Evolutionary conservation across 2,329 filamentous ascomycete genomes (phyloP).

Genomic region (Cytospora piceae): DNA sequence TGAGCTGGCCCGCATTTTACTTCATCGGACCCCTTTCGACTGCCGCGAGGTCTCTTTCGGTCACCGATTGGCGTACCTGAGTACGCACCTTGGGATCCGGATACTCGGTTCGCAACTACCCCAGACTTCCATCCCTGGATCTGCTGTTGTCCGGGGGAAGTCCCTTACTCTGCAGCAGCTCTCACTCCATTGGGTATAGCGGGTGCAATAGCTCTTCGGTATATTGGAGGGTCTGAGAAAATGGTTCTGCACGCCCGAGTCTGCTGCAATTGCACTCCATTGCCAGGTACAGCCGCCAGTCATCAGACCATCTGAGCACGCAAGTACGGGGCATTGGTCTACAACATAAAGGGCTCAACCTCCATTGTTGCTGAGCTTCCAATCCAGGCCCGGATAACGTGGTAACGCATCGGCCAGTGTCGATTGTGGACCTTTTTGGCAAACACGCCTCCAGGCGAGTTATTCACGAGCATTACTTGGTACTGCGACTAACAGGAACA

Average conservation of each 20-base stretch:
- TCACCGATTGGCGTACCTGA: conserved; percentile 2
- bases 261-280: background rate
- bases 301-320: background rate
- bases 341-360: too few species aligned
- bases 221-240: background rate
- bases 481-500: too few species aligned
- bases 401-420: too few species aligned
- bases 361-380: too few species aligned
- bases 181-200: background rate
- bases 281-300: background rate
- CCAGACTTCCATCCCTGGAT: background rate
- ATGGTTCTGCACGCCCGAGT: background rate
- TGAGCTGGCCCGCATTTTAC: background rate
- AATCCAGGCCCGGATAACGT: too few species aligned
- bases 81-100: background rate
- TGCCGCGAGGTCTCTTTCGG: conserved; percentile 2
- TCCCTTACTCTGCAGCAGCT: background rate
- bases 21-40: background rate
- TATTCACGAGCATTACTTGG: too few species aligned
- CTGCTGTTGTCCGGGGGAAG: background rate
- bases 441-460: too few species aligned
- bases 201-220: background rate
- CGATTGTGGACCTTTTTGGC: too few species aligned
- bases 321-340: background rate
- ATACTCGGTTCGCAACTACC: conserved; percentile 2